A percentile compares a stretch with the other conserved stretches of the same genome.
phyloP scores from a whole-genome alignment of 768 basidiomycete genomes.

The Trichaptum fuscoviolaceum region DNA sequence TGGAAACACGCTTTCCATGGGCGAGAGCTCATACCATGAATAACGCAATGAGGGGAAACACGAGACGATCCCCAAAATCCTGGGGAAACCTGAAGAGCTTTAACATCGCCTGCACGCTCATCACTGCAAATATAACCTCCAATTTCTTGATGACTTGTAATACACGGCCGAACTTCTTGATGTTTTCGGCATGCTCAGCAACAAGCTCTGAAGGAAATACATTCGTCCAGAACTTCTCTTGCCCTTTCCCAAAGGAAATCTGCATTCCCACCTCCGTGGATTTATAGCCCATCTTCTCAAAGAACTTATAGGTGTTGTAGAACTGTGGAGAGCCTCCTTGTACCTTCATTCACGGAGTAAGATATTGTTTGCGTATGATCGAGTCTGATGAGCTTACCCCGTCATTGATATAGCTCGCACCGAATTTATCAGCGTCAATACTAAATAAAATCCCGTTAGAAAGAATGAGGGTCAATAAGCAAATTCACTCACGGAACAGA shows the following conservation, averaged over 20 bases:
- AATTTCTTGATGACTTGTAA: constrained; percentile 27
- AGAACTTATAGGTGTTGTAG: constrained; percentile 29
- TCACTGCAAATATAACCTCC: constrained; percentile 26
- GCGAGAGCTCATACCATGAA: constrained; percentile 15
- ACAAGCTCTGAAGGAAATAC: constrained; percentile 30
- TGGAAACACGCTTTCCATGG: neutral
- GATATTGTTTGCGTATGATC: neutral
- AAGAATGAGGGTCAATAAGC: neutral
- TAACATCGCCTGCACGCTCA: constrained; percentile 30
- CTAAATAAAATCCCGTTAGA: neutral
- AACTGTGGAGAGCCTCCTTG: constrained; percentile 32
- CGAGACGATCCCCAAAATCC: constrained; percentile 29
- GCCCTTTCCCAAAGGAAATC: constrained; percentile 30
- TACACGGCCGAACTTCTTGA: constrained; percentile 27
- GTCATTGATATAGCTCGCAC: constrained; percentile 32
- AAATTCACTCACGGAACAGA: constrained; percentile 18
- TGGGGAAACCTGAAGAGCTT: constrained; percentile 26
- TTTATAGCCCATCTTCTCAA: constrained; percentile 29
- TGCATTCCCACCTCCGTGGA: constrained; percentile 30
- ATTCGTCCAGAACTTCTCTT: constrained; percentile 33
- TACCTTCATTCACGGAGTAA: neutral
- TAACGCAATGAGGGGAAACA: constrained; percentile 31
- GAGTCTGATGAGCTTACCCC: constrained; percentile 18
- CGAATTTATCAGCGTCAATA: constrained; percentile 25
- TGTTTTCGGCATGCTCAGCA: constrained; percentile 24